phyloP scores from a whole-genome alignment of 2,329 filamentous ascomycete genomes.

The Aspergillus sp. region DNA sequence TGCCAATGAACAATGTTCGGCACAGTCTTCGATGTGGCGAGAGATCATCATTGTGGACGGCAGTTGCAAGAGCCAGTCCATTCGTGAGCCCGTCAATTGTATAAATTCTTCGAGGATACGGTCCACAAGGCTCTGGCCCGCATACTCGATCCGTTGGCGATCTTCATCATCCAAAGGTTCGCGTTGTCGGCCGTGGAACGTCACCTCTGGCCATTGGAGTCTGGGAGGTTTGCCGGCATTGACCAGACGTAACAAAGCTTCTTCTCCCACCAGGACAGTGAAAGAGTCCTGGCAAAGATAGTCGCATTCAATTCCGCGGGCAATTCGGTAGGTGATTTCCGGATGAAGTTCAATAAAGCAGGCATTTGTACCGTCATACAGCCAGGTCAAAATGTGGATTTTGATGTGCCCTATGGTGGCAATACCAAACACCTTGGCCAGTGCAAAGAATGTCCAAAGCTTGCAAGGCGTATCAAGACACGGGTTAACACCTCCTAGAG shows the following conservation, averaged over 20 bases:
- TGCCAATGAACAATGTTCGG: constrained; percentile 19
- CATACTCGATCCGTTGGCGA: constrained; percentile 60
- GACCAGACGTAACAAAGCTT: constrained; percentile 51
- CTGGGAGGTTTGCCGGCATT: constrained; percentile 15
- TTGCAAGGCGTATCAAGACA: constrained; percentile 66
- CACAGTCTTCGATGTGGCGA: constrained; percentile 16
- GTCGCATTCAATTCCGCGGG: constrained; percentile 40
- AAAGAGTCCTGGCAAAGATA: constrained; percentile 52
- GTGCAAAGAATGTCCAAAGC: constrained; percentile 65
- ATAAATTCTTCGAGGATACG: constrained; percentile 44
- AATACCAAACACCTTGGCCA: constrained; percentile 61
- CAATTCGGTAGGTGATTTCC: constrained; percentile 62
- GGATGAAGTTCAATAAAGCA: constrained; percentile 65
- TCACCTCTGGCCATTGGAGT: constrained; percentile 19
- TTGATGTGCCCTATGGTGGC: constrained; percentile 34
- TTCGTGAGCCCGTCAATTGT: constrained; percentile 35
- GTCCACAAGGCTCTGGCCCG: constrained; percentile 55
- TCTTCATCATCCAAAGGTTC: constrained; percentile 57
- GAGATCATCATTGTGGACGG: constrained; percentile 31
- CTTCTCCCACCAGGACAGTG: constrained; percentile 63
- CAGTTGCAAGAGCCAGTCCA: constrained; percentile 42
- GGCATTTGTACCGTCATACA: constrained; percentile 56
- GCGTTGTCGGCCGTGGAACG: constrained; percentile 51
- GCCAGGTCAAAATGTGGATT: constrained; percentile 60
- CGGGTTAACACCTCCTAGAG: constrained; percentile 56